A percentile compares a stretch with the other conserved stretches of the same genome.
Conservation (phyloP, 2,329 filamentous ascomycete species). For the Penicillium digitatum region DNA sequence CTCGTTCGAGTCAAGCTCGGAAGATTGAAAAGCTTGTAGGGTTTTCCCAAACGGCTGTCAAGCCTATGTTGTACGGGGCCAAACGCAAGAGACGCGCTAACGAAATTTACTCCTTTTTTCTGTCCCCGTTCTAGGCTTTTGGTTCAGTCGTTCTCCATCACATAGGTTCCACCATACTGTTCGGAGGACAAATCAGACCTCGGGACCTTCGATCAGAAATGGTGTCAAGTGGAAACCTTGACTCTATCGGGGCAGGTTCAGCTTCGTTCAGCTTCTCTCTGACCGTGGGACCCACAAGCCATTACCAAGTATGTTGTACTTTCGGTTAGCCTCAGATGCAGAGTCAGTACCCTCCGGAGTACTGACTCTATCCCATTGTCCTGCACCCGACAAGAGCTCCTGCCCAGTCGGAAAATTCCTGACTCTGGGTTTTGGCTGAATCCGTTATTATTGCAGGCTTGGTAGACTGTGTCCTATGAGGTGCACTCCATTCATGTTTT, state of each 20-base stretch:
- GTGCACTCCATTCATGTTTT: background rate
- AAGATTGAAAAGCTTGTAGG: slow-evolving; percentile 15
- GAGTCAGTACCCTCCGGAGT: background rate
- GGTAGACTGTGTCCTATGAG: background rate
- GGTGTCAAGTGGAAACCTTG: background rate
- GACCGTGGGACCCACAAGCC: background rate
- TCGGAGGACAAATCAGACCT: background rate
- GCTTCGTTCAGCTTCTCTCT: background rate
- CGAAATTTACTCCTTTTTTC: slow-evolving; percentile 7
- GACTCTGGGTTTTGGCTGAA: background rate
- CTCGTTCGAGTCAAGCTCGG: background rate
- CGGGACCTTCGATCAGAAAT: background rate
- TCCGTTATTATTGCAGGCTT: background rate
- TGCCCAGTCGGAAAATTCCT: slow-evolving; percentile 7
- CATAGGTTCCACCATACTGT: background rate
- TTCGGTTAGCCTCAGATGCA: background rate
- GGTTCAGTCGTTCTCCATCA: background rate
- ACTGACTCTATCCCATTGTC: slow-evolving; percentile 2
- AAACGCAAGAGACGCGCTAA: background rate
- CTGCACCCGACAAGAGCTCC: slow-evolving; percentile 8
- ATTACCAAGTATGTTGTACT: background rate
- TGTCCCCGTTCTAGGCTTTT: background rate
- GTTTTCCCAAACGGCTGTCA: slow-evolving; percentile 23
- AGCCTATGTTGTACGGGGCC: slow-evolving; percentile 13
- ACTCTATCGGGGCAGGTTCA: background rate